phyloP scores from a whole-genome alignment of 2,329 filamentous ascomycete species.

The Pseudogymnoascus sp. region DNA sequence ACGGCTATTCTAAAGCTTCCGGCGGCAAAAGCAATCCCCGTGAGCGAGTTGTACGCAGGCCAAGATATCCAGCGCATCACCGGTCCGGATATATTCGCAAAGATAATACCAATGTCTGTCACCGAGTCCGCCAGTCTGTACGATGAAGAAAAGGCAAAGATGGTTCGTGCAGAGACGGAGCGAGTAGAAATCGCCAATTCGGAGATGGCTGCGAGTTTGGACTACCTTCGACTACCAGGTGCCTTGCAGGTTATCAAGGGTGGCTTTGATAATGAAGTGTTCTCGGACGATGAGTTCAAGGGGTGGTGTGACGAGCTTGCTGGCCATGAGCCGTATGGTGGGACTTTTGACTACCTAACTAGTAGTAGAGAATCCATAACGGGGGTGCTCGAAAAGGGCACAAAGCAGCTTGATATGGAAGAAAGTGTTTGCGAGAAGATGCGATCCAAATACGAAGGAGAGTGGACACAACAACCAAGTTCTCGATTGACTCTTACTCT shows the following conservation, averaged over 20 bases:
- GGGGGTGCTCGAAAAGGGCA: slow-evolving; percentile 64
- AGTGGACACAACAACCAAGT: slow-evolving; percentile 97
- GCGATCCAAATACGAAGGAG: slow-evolving; percentile 89
- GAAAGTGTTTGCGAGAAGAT: slow-evolving; percentile 99
- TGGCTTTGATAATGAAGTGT: slow-evolving; percentile 80
- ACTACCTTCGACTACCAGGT: slow-evolving; percentile 83
- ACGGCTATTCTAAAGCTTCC: slow-evolving; percentile 80
- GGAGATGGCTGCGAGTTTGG: slow-evolving; percentile 90
- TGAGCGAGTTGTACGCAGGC: slow-evolving; percentile 91
- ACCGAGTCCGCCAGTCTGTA: slow-evolving; percentile 96
- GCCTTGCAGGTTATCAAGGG: slow-evolving; percentile 88
- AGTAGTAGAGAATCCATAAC: slow-evolving; percentile 70
- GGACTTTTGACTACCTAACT: slow-evolving; percentile 70
- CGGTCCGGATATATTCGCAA: slow-evolving; percentile 91
- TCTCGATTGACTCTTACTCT: slow-evolving; percentile 81
- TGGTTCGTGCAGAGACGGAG: slow-evolving; percentile 88
- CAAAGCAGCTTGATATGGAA: slow-evolving; percentile 89
- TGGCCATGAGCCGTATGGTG: slow-evolving; percentile 69
- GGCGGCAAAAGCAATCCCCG: slow-evolving; percentile 92
- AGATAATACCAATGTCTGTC: slow-evolving; percentile 91
- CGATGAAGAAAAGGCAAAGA: slow-evolving; percentile 95
- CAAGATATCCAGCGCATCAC: slow-evolving; percentile 97
- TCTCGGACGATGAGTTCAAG: slow-evolving; percentile 83
- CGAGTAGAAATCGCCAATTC: slow-evolving; percentile 86
- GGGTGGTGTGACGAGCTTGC: slow-evolving; percentile 92